Evolutionary conservation across 106 monocot species (phyloP).

Genomic region (Dendrobium nobile): DNA sequence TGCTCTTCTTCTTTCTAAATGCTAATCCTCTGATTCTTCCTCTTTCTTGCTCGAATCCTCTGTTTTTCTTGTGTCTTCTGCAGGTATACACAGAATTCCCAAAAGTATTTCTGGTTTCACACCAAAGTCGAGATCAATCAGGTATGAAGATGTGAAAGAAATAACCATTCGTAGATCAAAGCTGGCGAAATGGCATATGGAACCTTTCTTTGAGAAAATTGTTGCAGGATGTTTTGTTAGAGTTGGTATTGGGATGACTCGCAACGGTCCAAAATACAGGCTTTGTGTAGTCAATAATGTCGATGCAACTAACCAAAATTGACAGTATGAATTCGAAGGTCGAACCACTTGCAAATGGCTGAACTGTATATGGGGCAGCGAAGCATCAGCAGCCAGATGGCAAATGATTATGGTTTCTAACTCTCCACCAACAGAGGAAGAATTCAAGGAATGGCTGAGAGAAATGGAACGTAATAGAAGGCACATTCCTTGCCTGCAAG

Average conservation of each 20-base stretch:
- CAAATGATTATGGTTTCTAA: slow-evolving; percentile 43
- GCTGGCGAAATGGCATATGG: slow-evolving; percentile 75
- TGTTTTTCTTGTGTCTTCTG: too few relatives aligned
- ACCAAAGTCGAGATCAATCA: slow-evolving; percentile 14
- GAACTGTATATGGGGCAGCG: slow-evolving; percentile 51
- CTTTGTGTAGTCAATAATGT: slow-evolving; percentile 65
- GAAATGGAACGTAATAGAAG: slow-evolving; percentile 34
- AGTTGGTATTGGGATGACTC: slow-evolving; percentile 45
- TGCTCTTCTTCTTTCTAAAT: too few relatives aligned
- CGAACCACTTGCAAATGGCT: slow-evolving; percentile 54
- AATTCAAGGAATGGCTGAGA: slow-evolving; percentile 48
- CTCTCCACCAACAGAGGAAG: slow-evolving; percentile 31
- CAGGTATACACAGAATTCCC: too few relatives aligned
- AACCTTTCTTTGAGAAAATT: slow-evolving; percentile 78
- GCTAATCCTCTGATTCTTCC: too few relatives aligned
- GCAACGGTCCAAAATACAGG: slow-evolving; percentile 47
- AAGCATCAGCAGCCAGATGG: slow-evolving; percentile 62
- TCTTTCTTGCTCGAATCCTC: too few relatives aligned
- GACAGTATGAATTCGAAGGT: slow-evolving; percentile 52
- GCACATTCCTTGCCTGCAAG: slow-evolving; percentile 34
- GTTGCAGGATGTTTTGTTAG: slow-evolving; percentile 65
- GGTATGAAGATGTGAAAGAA: slow-evolving; percentile 38
- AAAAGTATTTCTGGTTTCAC: too few relatives aligned
- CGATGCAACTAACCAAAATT: slow-evolving; percentile 48
- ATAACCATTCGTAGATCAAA: slow-evolving; percentile 67